Evolutionary conservation across 305 asterid species (phyloP).

Genomic region (Rubia balearica): DNA sequence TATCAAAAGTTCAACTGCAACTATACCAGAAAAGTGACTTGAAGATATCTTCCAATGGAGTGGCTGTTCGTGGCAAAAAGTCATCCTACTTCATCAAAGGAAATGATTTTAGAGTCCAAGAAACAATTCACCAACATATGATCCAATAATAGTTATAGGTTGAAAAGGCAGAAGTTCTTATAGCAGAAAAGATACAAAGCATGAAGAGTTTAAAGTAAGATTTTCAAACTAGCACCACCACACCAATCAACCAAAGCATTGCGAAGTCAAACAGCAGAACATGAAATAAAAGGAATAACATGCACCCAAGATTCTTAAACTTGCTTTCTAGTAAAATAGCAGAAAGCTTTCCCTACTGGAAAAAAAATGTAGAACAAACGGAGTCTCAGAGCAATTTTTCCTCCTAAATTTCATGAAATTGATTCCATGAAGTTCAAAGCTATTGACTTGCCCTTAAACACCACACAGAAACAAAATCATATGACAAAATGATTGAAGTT

Average conservation of each 20-base stretch:
- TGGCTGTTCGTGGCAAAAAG: conserved; percentile 89
- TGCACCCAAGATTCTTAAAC: not conserved
- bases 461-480: not conserved
- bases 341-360: not conserved
- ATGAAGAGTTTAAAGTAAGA: not conserved
- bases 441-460: not conserved
- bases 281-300: not conserved
- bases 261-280: not conserved
- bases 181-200: not conserved
- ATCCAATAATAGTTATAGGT: not conserved
- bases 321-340: not conserved
- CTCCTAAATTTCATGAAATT: not conserved
- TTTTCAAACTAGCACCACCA: not conserved
- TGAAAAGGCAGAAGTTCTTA: not conserved
- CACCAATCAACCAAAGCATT: not conserved
- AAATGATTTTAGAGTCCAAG: not conserved
- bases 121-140: not conserved
- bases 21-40: conserved; percentile 84
- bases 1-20: conserved; percentile 7
- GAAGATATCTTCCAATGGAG: conserved; percentile 83
- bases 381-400: not conserved
- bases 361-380: not conserved
- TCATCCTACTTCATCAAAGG: conserved; percentile 59
- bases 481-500: not conserved
- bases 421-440: not conserved